Conservation (phyloP, 1,139 yeast genomes). For the Diutina sp. region DNA sequence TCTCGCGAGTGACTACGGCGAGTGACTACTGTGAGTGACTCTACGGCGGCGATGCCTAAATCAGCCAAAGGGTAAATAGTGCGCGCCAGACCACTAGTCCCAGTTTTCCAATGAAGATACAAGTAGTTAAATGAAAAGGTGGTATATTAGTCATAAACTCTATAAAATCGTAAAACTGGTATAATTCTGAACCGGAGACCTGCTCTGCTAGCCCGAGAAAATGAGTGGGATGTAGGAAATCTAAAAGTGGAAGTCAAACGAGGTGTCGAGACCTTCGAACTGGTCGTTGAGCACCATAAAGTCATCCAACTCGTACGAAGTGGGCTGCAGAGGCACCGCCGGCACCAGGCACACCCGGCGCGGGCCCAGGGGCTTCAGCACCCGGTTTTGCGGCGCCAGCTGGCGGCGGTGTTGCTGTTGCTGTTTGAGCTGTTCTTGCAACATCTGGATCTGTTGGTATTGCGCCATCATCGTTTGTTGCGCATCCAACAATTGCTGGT, state of each 20-base stretch:
- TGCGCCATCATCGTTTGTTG: slow-evolving; percentile 1
- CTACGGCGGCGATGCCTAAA: neutral
- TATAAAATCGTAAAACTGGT: neutral
- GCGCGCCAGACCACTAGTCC: too few relatives aligned
- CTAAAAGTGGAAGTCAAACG: slow-evolving; percentile 1
- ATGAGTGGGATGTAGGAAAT: neutral
- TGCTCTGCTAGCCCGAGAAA: neutral
- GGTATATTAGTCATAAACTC: neutral
- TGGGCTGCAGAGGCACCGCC: neutral
- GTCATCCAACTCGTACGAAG: neutral
- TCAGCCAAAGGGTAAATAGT: neutral
- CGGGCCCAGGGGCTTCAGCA: neutral
- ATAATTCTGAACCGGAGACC: neutral
- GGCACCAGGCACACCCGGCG: slow-evolving; percentile 2
- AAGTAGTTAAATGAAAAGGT: neutral
- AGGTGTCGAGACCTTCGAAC: slow-evolving; percentile 1
- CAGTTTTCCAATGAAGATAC: too few relatives aligned
- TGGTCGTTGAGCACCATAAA: neutral
- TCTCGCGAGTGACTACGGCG: too few relatives aligned
- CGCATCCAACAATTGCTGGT: slow-evolving; percentile 1
- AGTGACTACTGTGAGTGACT: too few relatives aligned
- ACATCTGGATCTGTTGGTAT: slow-evolving; percentile 1
- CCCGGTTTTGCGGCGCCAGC: neutral
- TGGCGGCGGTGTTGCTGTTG: neutral
- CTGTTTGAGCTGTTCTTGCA: slow-evolving; percentile 1